These are phyloP conservation scores for Graphilbum fragrans DNA, from an alignment of 2,329 filamentous ascomycete genomes.

Conservation along the genomic window DNA sequence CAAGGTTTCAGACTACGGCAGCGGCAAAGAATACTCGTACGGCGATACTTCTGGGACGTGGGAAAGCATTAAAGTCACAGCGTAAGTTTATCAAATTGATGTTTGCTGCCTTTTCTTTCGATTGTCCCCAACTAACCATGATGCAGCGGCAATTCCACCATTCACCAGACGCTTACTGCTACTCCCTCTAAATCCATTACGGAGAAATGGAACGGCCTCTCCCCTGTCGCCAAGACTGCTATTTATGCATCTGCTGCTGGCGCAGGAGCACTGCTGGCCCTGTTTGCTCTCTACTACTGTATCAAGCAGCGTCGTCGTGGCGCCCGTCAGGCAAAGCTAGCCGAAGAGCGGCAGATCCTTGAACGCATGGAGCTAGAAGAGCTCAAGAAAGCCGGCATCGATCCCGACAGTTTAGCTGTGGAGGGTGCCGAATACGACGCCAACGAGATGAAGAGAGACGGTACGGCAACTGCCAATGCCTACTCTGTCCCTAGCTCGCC, in stretches of 20 bases:
- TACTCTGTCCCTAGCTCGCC: conserved; percentile 20
- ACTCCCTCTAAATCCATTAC: conserved; percentile 27
- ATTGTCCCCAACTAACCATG: neutral
- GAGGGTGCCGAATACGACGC: conserved; percentile 24
- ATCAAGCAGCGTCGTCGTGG: conserved; percentile 42
- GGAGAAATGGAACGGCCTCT: conserved; percentile 42
- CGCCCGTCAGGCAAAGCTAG: conserved; percentile 34
- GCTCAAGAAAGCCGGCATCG: conserved; percentile 32
- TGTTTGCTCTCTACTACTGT: conserved; percentile 37
- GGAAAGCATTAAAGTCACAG: conserved; percentile 9
- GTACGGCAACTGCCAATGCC: conserved; percentile 14
- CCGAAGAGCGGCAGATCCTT: conserved; percentile 28
- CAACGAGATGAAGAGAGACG: conserved; percentile 19
- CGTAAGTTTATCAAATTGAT: conserved; percentile 1
- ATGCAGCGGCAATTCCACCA: conserved; percentile 45
- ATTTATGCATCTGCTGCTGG: conserved; percentile 38
- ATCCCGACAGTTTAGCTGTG: conserved; percentile 32
- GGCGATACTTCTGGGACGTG: conserved; percentile 7
- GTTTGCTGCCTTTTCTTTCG: too few species aligned
- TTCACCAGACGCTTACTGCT: conserved; percentile 28
- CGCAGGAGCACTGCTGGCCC: conserved; percentile 28
- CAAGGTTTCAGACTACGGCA: conserved; percentile 21
- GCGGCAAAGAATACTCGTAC: conserved; percentile 16
- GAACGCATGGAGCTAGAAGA: conserved; percentile 40
- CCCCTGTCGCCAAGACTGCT: conserved; percentile 35